phyloP scores from a whole-genome alignment of 2,329 filamentous ascomycete species.

The Mollisia scopiformis region DNA sequence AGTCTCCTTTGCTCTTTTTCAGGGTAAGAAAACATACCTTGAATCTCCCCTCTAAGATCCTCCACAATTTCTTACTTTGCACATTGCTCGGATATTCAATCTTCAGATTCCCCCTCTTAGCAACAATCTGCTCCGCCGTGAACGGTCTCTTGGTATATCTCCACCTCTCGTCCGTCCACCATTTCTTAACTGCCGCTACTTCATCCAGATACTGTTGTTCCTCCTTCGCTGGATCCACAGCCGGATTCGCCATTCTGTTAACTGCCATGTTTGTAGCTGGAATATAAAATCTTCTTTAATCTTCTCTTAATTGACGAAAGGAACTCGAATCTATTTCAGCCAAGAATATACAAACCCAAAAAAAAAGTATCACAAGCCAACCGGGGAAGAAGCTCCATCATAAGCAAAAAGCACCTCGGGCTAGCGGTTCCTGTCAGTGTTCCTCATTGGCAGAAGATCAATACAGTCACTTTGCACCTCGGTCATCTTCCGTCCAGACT shows the following conservation, averaged over 20 bases:
- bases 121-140: constrained; percentile 95
- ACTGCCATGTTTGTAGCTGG: constrained; percentile 31
- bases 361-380: constrained; percentile 7
- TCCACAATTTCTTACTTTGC: constrained; percentile 94
- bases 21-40: constrained; percentile 53
- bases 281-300: too few relatives aligned
- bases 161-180: constrained; percentile 95
- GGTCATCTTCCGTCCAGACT: too few relatives aligned
- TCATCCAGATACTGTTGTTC: constrained; percentile 67
- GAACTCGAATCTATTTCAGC: neutral
- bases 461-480: neutral
- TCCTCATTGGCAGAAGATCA: neutral
- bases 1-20: neutral
- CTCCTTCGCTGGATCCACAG: constrained; percentile 59
- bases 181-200: constrained; percentile 85
- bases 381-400: constrained; percentile 16
- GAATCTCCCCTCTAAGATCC: constrained; percentile 84
- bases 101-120: constrained; percentile 89
- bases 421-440: constrained; percentile 20
- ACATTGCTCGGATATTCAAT: constrained; percentile 90
- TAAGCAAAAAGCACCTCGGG: constrained; percentile 19
- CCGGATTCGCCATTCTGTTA: constrained; percentile 55
- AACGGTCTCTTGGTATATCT: constrained; percentile 89
- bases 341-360: neutral
- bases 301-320: too few relatives aligned